Evolutionary conservation across 192 early-diverging fungal species (phyloP), one percentile per base, ranked within the genome.

Genomic region (Linnemannia zychae): DNA sequence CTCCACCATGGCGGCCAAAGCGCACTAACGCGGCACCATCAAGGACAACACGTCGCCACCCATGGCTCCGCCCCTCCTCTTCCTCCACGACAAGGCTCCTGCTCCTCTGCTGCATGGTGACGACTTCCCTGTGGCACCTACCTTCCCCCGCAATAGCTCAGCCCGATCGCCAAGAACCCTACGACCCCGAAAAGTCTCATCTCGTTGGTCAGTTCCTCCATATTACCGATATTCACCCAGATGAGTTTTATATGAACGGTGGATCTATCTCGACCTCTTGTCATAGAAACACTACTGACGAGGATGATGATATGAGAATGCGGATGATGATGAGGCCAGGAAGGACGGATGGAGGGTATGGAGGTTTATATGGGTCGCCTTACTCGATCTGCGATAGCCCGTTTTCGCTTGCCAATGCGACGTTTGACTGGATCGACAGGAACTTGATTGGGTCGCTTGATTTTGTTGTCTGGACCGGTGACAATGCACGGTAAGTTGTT

Each of bases 401-500:
- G 0, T 38, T 91, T 1, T 72, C 84, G 0, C 82, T 96, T 52
- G 87, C 92, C 20, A 88, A 94, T 40, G 91, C 91, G 7, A 95
- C 93, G 0, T 85, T 92, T 73, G 89, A 93, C 3, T 91, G 90
- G 78, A 82, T 96, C 47, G 88, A 85, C 49, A 80, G 88, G 46
- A 78, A 89, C 40, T 86, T 90, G 85, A 90, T 82, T 33, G 81
- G 82, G 57, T 77, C 84, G 22, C 78, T 94, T 37, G 95, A 96
- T 83, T 96, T 96, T 92, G 89, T 96, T 4, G 72, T 93, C 34
- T 96, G 93, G 93, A 96, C 95, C 4, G 95, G 95, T 36, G 95
- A 96, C 80, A 95, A 93, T 89, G 91, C 92, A 20, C 83, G 92
- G 92, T 93, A 87, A 67, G 66, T 33, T 47, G 22, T 57, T 63